phyloP scores from a whole-genome alignment of 2,329 filamentous ascomycete species.

The Chaetomiaceae sp. region DNA sequence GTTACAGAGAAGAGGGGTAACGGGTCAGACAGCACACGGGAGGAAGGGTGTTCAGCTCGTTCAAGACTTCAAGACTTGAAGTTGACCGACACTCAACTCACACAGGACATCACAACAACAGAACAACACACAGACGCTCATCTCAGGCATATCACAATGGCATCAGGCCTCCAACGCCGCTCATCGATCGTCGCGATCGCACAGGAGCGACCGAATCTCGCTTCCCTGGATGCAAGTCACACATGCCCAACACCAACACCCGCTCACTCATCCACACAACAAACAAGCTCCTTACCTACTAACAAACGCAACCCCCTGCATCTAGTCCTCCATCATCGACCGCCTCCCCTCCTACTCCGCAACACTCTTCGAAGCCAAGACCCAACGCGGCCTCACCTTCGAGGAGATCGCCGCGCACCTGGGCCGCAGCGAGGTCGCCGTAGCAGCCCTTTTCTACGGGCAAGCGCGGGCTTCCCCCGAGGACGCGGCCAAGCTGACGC shows the following conservation, averaged over 20 bases:
- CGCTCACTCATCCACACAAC: neutral
- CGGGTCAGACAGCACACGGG: too few species aligned
- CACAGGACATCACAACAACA: neutral
- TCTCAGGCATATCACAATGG: neutral
- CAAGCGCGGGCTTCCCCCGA: constrained; percentile 49
- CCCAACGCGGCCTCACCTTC: constrained; percentile 69
- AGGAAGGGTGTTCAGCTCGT: too few species aligned
- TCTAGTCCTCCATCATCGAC: constrained; percentile 50
- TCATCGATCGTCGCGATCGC: constrained; percentile 22
- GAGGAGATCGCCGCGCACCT: constrained; percentile 70
- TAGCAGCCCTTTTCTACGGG: constrained; percentile 87
- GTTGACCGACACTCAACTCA: too few species aligned
- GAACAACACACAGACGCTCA: neutral
- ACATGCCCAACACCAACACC: neutral
- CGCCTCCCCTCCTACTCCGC: constrained; percentile 67
- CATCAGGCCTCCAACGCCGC: neutral
- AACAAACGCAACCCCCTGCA: neutral
- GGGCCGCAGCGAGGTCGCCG: constrained; percentile 75
- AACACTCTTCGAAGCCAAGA: constrained; percentile 78
- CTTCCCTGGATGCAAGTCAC: constrained; percentile 37
- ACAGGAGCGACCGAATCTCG: constrained; percentile 25
- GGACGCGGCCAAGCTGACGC: constrained; percentile 56
- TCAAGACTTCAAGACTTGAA: neutral
- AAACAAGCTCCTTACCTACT: neutral
- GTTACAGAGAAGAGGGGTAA: constrained; percentile 1